A percentile compares a stretch with the other conserved stretches of the same genome.
phyloP scores from a whole-genome alignment of 805 yeast species.

The Maudiozyma serrabonitensis region DNA sequence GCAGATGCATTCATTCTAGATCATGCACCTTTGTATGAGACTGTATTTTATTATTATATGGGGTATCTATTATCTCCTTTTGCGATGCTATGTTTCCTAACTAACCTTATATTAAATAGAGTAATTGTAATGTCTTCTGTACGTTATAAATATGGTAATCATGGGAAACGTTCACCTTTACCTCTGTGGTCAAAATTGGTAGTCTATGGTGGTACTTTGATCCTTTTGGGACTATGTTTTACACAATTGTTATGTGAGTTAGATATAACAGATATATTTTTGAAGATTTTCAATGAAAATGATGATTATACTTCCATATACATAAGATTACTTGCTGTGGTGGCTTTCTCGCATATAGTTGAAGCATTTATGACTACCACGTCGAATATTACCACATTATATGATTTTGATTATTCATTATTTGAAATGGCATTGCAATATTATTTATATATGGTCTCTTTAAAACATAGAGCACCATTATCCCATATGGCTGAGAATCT shows the following conservation, averaged over 20 bases:
- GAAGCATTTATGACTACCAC: slow-evolving; percentile 45
- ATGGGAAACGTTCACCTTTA: slow-evolving; percentile 2
- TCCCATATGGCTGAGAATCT: background rate
- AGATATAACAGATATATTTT: background rate
- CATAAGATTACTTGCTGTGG: slow-evolving; percentile 7
- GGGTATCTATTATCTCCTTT: slow-evolving; percentile 41
- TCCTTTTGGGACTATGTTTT: slow-evolving; percentile 5
- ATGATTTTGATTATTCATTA: slow-evolving; percentile 21
- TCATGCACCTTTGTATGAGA: background rate
- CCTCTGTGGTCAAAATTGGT: slow-evolving; percentile 26
- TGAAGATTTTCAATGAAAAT: background rate
- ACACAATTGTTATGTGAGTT: background rate
- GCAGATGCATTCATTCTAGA: slow-evolving; percentile 3
- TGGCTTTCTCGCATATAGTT: slow-evolving; percentile 36
- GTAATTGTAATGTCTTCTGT: slow-evolving; percentile 49
- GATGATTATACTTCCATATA: slow-evolving; percentile 1
- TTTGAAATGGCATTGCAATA: slow-evolving; percentile 24
- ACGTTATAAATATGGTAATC: slow-evolving; percentile 28
- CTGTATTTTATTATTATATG: slow-evolving; percentile 10
- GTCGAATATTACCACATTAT: slow-evolving; percentile 29
- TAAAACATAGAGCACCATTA: background rate
- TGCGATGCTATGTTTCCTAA: slow-evolving; percentile 44
- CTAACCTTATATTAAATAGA: slow-evolving; percentile 50
- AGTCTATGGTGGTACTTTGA: slow-evolving; percentile 23
- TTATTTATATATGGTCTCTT: slow-evolving; percentile 3